Conservation (phyloP, 2,329 filamentous ascomycete species). For the Penicillium brasilianum region DNA sequence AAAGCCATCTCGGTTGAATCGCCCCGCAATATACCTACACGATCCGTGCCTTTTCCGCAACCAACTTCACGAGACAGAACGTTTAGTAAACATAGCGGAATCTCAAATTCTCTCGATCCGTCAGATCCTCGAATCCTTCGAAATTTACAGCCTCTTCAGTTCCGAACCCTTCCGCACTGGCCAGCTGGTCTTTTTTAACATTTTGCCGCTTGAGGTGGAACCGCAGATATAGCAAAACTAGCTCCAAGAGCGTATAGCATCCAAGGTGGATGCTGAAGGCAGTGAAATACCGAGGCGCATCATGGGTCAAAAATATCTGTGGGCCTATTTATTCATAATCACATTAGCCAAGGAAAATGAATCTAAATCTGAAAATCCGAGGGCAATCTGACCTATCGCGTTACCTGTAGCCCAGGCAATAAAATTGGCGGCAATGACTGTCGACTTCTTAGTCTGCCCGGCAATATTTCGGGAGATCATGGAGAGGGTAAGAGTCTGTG, state of each 20-base stretch:
- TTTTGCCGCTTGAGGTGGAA: conserved; percentile 3
- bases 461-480: conserved; percentile 16
- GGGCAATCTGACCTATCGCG: background rate
- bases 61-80: background rate
- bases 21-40: background rate
- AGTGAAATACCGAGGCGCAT: background rate
- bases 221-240: background rate
- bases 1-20: background rate
- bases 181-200: background rate
- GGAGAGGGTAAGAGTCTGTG: conserved; percentile 7
- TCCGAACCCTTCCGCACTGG: background rate
- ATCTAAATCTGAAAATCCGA: background rate
- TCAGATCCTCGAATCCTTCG: conserved; percentile 11
- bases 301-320: conserved; percentile 33
- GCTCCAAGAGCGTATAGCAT: background rate
- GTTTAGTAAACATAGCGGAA: conserved; percentile 4
- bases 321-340: background rate
- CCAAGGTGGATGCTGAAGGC: conserved; percentile 3
- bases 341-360: background rate
- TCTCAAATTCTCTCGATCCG: conserved; percentile 1
- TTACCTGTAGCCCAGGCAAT: conserved; percentile 16
- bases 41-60: background rate
- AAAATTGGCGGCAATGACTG: conserved; percentile 11
- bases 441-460: conserved; percentile 14
- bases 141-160: background rate